Percentiles rank a stretch among this genome's conserved stretches.
Conservation (phyloP, 331 rosid genomes). For the Dryas integrifolia region DNA sequence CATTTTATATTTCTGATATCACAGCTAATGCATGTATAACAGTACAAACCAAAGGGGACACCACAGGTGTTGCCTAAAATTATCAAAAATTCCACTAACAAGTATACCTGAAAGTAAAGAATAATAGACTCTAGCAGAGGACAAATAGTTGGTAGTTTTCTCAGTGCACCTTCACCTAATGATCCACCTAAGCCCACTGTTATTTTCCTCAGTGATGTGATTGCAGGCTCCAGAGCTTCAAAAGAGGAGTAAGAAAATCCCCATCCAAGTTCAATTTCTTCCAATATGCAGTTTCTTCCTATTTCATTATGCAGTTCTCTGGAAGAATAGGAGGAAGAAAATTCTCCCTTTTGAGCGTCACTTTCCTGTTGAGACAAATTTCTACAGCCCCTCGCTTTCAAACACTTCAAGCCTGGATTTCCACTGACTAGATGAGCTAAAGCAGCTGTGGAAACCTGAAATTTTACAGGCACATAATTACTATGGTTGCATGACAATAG, state of each 20-base stretch:
- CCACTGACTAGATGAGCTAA: slow-evolving; percentile 43
- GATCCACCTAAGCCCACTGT: slow-evolving; percentile 66
- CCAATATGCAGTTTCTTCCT: slow-evolving; percentile 53
- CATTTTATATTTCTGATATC: not conserved
- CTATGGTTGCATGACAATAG: slow-evolving; percentile 15
- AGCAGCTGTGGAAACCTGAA: slow-evolving; percentile 68
- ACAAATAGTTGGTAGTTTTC: slow-evolving; percentile 46
- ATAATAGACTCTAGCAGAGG: slow-evolving; percentile 60
- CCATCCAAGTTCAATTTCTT: slow-evolving; percentile 75
- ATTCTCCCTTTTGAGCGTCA: slow-evolving; percentile 31
- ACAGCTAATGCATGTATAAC: slow-evolving; percentile 6
- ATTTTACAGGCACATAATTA: slow-evolving; percentile 18
- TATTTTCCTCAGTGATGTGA: slow-evolving; percentile 50
- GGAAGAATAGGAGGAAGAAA: slow-evolving; percentile 27
- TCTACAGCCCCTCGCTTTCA: slow-evolving; percentile 61
- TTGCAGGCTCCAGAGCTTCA: slow-evolving; percentile 59
- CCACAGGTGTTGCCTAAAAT: not conserved
- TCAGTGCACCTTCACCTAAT: slow-evolving; percentile 60
- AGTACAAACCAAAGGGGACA: not conserved
- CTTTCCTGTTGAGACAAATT: slow-evolving; percentile 44
- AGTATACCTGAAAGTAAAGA: slow-evolving; percentile 69
- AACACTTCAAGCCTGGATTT: slow-evolving; percentile 55
- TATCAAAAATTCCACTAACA: slow-evolving; percentile 26
- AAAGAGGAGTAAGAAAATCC: slow-evolving; percentile 64
- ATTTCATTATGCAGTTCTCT: slow-evolving; percentile 42